phyloP scores from a whole-genome alignment of 257 asterid genomes.

The Solanum sejunctum region DNA sequence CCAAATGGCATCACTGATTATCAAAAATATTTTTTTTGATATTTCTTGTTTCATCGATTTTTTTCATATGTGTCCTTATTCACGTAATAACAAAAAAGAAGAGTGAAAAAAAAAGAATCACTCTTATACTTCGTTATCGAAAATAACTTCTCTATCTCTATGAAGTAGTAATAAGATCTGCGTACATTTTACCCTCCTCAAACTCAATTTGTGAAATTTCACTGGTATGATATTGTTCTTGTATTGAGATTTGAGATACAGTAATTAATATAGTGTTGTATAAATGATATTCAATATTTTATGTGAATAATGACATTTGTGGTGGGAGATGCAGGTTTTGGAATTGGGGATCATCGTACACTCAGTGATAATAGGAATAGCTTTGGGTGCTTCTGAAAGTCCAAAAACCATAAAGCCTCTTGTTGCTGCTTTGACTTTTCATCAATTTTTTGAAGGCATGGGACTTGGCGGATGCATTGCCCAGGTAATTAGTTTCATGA shows the following conservation, averaged over 20 bases:
- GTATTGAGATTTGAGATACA: too few relatives aligned
- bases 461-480: conserved; percentile 8
- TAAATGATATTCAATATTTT: too few relatives aligned
- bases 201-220: too few relatives aligned
- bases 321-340: neutral
- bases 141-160: too few relatives aligned
- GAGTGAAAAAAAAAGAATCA: neutral
- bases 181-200: too few relatives aligned
- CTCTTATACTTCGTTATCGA: neutral
- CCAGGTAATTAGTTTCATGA: neutral
- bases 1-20: neutral
- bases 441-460: conserved; percentile 7
- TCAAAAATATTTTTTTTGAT: neutral
- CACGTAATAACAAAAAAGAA: too few relatives aligned
- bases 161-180: too few relatives aligned
- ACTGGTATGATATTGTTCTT: too few relatives aligned
- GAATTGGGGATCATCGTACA: conserved; percentile 3
- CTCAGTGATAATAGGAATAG: conserved; percentile 4
- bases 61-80: neutral
- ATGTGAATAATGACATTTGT: neutral
- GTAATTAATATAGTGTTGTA: too few relatives aligned
- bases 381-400: conserved; percentile 6
- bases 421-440: conserved; percentile 6
- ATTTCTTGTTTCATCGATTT: neutral
- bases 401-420: conserved; percentile 1